These are phyloP conservation scores for Heterobasidion irregulare DNA, from an alignment of 1,284 basidiomycete species.

Conservation along the genomic window DNA sequence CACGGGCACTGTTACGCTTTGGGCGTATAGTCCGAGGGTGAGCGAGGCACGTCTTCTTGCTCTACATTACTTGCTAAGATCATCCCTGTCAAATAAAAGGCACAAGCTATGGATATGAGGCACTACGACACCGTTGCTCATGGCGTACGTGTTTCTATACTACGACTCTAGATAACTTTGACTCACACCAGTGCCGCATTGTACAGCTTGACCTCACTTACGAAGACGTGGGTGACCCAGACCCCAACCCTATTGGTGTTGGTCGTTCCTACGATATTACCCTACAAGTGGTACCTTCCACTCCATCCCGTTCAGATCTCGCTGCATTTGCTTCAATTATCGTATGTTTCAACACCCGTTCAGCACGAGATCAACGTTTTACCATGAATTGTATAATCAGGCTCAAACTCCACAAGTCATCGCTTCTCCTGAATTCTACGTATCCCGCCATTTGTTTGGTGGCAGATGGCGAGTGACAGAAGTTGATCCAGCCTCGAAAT, in stretches of 20 bases:
- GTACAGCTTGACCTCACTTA: constrained; percentile 30
- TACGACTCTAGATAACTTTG: neutral
- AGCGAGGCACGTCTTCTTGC: neutral
- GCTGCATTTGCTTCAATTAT: constrained; percentile 23
- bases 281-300: constrained; percentile 24
- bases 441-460: constrained; percentile 28
- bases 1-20: constrained; percentile 25
- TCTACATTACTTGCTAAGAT: neutral
- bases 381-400: constrained; percentile 11
- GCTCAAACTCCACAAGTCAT: constrained; percentile 26
- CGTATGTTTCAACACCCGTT: constrained; percentile 13
- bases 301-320: constrained; percentile 24
- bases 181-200: neutral
- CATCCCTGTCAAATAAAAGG: constrained; percentile 10
- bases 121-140: constrained; percentile 34
- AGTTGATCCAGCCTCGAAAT: neutral
- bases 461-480: constrained; percentile 22
- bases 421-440: constrained; percentile 28
- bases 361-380: neutral
- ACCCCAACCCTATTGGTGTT: constrained; percentile 29
- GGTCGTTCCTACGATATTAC: constrained; percentile 31
- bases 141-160: constrained; percentile 18
- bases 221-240: constrained; percentile 34
- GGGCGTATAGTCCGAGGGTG: constrained; percentile 32
- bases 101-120: constrained; percentile 31